Conservation (phyloP, 306 rosid genomes). For the Nissolia schottii region DNA sequence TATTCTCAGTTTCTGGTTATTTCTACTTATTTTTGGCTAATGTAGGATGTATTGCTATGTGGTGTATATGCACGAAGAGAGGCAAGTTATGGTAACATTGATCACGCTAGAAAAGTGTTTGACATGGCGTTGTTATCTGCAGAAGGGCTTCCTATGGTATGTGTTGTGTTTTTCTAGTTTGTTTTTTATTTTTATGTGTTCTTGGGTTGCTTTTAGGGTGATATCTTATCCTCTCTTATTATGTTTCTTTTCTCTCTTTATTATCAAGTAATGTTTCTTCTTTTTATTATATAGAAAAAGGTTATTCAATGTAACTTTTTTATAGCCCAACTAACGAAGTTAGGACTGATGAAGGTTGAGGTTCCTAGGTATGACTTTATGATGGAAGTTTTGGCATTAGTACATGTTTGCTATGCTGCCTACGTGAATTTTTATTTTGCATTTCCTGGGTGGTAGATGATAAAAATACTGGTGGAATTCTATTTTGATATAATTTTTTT, state of each 20-base stretch:
- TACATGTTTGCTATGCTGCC: background rate
- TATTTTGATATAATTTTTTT: background rate
- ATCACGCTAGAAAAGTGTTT: conserved; percentile 86
- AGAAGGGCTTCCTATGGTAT: conserved; percentile 82
- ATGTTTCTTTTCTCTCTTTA: background rate
- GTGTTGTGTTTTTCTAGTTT: background rate
- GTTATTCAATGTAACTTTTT: background rate
- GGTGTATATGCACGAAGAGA: conserved; percentile 93
- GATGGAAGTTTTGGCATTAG: no score
- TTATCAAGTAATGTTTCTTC: background rate
- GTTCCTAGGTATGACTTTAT: background rate
- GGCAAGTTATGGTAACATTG: conserved; percentile 76
- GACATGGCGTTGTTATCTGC: conserved; percentile 85
- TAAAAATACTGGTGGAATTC: background rate
- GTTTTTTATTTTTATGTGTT: background rate
- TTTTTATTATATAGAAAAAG: background rate
- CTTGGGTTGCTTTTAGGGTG: background rate
- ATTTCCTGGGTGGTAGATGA: no score
- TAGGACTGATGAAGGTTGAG: background rate
- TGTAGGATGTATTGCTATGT: conserved; percentile 82
- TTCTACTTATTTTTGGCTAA: background rate
- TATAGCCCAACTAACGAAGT: background rate
- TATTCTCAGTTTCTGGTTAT: conserved; percentile 7
- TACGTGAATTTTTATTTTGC: background rate
- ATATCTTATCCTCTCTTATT: background rate